Base-by-base conservation (phyloP, 164 flowering plant genomes). In the Liriodendron chinense region DNA sequence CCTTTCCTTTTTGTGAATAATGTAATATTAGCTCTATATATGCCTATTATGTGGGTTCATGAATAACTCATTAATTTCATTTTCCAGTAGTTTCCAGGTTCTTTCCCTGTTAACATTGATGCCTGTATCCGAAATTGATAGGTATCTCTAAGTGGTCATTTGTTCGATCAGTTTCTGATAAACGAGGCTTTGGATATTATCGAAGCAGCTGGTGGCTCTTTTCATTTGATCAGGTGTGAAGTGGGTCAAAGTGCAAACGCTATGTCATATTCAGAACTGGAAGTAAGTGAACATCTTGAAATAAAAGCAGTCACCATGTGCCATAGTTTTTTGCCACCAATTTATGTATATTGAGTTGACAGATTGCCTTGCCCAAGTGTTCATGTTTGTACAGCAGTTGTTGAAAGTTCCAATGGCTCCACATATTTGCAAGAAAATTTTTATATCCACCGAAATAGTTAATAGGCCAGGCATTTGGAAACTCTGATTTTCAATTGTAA, bases 161-260 rank as follows among this genome's bases (percentile, higher is more conserved):
- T 96, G 78, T 96, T 96, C 81, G 99, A 96, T 84, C 80, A 91
- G 61, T 92, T 92, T 81, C 85, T 94, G 49, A 96, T 96, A 82
- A 96, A 96, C 79, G 97, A 93, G 82, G 98, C 98, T 22, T 78
- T 96, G 78, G 97, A 96, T 83, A 92, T 90, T 75, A 94, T 96
- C 48, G 99, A 96, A 90, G 93, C 93, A 73, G 99, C 98, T 1
- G 98, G 98, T 68, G 99, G 99, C 69, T 89, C 98, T 73, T 96
- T 96, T 79, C 96, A 88, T 72, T 82, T 94, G 82, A 92, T 86
- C 22, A 93, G 86, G 74, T 96, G 98, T 80, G 91, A 90, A 76
- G 91, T 96, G 64, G 99, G 99, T 79, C 98, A 94, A 83, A 92
- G 88, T 83, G 47, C 93, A 43, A 74, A 78, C 81, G 86, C 84